Conservation (phyloP, 305 asterid species). For the Solanum chacoense region DNA sequence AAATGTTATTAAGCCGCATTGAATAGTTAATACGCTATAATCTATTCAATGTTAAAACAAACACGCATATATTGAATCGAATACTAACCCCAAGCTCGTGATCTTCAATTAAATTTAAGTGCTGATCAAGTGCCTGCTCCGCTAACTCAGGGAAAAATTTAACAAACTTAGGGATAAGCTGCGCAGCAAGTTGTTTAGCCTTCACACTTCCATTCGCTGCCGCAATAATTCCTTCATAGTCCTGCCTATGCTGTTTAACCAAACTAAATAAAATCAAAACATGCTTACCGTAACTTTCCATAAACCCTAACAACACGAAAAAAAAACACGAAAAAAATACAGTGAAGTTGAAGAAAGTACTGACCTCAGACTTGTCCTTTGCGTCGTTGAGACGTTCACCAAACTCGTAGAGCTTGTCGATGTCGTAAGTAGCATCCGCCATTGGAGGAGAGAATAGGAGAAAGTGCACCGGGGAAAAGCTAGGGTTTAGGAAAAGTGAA, state of each 20-base stretch:
- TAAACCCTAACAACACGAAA: neutral
- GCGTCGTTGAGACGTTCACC: conserved; percentile 72
- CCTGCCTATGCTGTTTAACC: conserved; percentile 44
- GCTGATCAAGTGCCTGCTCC: conserved; percentile 79
- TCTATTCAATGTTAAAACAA: neutral
- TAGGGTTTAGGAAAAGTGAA: conserved; percentile 16
- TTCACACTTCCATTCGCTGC: conserved; percentile 76
- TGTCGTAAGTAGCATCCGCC: conserved; percentile 49
- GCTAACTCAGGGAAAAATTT: conserved; percentile 63
- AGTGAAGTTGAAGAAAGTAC: conserved; percentile 4
- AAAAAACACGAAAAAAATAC: neutral
- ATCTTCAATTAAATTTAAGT: conserved; percentile 62
- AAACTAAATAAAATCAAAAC: neutral
- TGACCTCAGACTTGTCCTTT: conserved; percentile 72
- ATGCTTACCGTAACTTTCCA: neutral
- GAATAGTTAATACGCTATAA: neutral
- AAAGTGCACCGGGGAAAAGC: neutral
- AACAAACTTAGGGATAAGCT: conserved; percentile 80
- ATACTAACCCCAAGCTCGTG: conserved; percentile 73
- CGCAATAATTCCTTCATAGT: conserved; percentile 71
- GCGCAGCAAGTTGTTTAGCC: conserved; percentile 90
- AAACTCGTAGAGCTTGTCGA: conserved; percentile 82
- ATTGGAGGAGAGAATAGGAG: conserved; percentile 11
- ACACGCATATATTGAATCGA: neutral
- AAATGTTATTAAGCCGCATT: neutral